A percentile compares a stretch with the other conserved stretches of the same genome.
Conservation (phyloP, 306 rosid genomes). For the Acacia confusa region DNA sequence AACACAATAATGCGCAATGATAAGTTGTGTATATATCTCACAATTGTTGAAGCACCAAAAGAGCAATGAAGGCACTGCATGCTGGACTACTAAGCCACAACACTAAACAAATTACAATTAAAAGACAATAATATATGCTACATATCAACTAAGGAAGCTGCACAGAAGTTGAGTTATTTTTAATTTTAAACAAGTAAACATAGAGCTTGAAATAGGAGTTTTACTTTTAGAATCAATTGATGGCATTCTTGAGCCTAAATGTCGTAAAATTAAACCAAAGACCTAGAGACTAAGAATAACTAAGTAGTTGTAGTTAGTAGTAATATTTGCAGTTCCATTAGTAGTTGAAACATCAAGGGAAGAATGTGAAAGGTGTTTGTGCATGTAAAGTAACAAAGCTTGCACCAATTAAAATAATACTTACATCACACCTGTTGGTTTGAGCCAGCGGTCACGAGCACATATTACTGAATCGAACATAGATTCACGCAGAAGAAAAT, state of each 20-base stretch:
- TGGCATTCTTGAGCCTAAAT: background rate
- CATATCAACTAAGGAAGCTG: slow-evolving; percentile 1
- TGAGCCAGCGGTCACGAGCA: slow-evolving; percentile 99
- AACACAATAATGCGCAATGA: background rate
- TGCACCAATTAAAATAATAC: slow-evolving; percentile 23
- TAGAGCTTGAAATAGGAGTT: background rate
- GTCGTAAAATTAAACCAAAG: background rate
- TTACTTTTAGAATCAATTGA: background rate
- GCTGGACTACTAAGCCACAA: background rate
- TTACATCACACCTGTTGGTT: slow-evolving; percentile 94
- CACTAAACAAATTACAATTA: background rate
- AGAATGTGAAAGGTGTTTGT: background rate
- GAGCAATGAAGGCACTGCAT: slow-evolving; percentile 15
- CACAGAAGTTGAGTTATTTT: background rate
- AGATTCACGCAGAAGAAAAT: slow-evolving; percentile 94
- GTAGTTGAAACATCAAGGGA: background rate
- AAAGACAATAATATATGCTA: background rate
- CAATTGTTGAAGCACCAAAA: background rate
- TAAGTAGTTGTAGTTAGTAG: background rate
- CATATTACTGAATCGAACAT: slow-evolving; percentile 98
- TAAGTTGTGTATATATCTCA: background rate
- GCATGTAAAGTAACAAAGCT: slow-evolving; percentile 23
- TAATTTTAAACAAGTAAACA: background rate
- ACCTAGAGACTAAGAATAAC: background rate
- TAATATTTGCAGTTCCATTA: background rate